Percentiles rank a stretch among this genome's conserved stretches.
phyloP scores from a whole-genome alignment of 2,329 filamentous ascomycete species.

The Fusarium avenaceum region DNA sequence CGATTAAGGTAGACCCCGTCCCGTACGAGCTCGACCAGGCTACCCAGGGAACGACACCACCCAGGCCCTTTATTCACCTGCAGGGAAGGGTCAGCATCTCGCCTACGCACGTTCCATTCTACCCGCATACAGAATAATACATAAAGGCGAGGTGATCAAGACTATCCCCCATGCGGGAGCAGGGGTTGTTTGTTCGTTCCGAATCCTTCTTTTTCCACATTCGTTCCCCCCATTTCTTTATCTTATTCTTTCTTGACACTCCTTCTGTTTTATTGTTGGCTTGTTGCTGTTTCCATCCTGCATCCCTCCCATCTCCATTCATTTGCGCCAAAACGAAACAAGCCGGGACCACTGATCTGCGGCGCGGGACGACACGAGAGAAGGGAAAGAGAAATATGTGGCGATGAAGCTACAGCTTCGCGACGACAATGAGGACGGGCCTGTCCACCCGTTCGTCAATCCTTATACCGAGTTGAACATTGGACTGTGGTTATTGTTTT shows the following conservation, averaged over 20 bases:
- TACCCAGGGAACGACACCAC: no score
- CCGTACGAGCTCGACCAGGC: not conserved
- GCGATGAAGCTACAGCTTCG: constrained; percentile 45
- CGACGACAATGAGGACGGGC: constrained; percentile 40
- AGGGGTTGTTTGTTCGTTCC: not conserved
- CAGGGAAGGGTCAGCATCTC: constrained; percentile 3
- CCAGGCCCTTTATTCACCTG: not conserved
- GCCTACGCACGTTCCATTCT: not conserved
- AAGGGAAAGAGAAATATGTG: constrained; percentile 35
- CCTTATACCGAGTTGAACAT: constrained; percentile 52
- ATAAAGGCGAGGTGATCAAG: not conserved
- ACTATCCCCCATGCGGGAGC: constrained; percentile 1
- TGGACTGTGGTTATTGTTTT: constrained; percentile 54
- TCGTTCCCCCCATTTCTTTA: constrained; percentile 12
- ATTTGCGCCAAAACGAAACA: constrained; percentile 11
- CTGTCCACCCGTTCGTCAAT: constrained; percentile 48
- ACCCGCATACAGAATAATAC: not conserved
- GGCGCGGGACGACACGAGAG: constrained; percentile 1
- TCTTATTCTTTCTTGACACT: constrained; percentile 8
- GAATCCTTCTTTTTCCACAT: constrained; percentile 35
- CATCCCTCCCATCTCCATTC: not conserved
- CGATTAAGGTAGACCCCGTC: constrained; percentile 30
- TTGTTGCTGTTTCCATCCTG: constrained; percentile 7
- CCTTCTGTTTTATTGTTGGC: constrained; percentile 18
- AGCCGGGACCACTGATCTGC: constrained; percentile 1